phyloP scores from a whole-genome alignment of 2,329 filamentous ascomycete species.

The Botrytis sinoallii region DNA sequence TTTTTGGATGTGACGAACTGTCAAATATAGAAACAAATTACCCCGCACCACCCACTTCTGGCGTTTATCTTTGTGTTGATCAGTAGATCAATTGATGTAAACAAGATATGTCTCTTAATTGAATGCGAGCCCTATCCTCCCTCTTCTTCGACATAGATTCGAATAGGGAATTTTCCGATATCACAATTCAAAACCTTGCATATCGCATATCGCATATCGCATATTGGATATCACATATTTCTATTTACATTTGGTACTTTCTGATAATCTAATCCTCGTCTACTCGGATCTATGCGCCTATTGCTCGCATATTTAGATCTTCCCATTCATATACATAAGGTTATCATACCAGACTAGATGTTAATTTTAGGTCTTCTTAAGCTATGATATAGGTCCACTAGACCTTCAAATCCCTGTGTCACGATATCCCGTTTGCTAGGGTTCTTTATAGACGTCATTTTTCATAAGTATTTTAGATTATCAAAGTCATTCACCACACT shows the following conservation, averaged over 20 bases:
- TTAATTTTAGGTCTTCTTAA: not conserved
- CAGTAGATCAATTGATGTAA: not conserved
- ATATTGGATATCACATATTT: not conserved
- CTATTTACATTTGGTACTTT: not conserved
- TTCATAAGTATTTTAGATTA: not conserved
- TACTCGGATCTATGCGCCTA: not conserved
- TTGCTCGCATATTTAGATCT: not conserved
- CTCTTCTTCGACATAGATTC: not conserved
- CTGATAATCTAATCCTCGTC: not conserved
- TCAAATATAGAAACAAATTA: constrained; percentile 10
- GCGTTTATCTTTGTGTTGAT: not conserved
- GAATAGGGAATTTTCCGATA: not conserved
- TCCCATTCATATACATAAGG: not conserved
- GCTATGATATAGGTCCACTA: not conserved
- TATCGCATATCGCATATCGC: not conserved
- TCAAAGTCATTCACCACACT: not conserved
- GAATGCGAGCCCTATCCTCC: not conserved
- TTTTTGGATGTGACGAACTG: constrained; percentile 10
- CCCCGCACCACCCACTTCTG: not conserved
- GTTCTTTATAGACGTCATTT: not conserved
- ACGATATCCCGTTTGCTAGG: not conserved
- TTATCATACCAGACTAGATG: not conserved
- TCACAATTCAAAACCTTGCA: not conserved
- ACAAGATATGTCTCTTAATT: not conserved
- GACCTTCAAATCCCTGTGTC: not conserved